Conservation (phyloP, 2,329 filamentous ascomycete genomes). For the Nannizzia gypsea region DNA sequence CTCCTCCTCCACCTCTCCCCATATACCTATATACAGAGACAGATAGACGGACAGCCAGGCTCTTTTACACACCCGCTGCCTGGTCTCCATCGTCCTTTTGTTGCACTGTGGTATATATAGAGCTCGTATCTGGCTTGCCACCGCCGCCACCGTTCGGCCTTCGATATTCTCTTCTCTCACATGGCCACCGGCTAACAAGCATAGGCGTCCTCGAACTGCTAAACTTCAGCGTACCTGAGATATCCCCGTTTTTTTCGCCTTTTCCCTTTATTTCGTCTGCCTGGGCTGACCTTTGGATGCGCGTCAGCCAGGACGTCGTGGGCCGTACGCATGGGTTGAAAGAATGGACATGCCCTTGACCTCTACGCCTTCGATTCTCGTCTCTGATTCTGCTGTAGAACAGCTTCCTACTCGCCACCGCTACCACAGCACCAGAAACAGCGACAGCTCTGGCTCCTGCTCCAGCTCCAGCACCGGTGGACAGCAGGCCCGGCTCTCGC, state of each 20-base stretch:
- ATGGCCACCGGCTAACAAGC: neutral
- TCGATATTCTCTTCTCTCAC: neutral
- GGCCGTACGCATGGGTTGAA: slow-evolving; percentile 20
- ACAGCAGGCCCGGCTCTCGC: neutral
- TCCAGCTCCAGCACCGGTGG: neutral
- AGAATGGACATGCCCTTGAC: slow-evolving; percentile 34
- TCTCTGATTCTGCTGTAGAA: slow-evolving; percentile 27
- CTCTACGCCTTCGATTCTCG: slow-evolving; percentile 33
- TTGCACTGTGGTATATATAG: neutral
- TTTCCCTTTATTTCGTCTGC: neutral
- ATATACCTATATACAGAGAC: too few species aligned
- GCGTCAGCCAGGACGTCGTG: slow-evolving; percentile 8
- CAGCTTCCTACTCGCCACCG: neutral
- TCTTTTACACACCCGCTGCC: too few species aligned
- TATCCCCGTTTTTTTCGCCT: neutral
- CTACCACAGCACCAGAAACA: neutral
- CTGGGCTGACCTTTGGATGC: slow-evolving; percentile 8
- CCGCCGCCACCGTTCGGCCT: neutral
- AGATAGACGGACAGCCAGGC: too few species aligned
- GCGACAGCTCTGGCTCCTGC: neutral
- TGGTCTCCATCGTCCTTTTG: neutral
- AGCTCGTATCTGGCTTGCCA: neutral
- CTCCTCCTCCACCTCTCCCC: too few species aligned
- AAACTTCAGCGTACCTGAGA: slow-evolving; percentile 2
- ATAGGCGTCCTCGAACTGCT: neutral